These are phyloP conservation scores for Xylaria nigripes DNA, from an alignment of 495 filamentous ascomycete species.

Conservation along the genomic window DNA sequence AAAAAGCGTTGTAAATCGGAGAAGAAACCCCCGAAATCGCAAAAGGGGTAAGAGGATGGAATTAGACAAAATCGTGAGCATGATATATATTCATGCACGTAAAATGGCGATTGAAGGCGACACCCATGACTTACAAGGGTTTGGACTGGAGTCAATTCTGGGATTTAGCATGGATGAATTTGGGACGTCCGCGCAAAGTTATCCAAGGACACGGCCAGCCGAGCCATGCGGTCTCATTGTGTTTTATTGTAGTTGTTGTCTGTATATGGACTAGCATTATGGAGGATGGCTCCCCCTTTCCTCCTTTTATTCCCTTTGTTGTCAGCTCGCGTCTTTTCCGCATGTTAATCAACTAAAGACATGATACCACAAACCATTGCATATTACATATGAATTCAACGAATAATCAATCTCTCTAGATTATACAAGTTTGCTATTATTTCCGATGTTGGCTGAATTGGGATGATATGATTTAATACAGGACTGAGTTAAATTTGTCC, in stretches of 20 bases:
- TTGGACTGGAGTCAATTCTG: background rate
- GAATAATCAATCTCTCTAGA: background rate
- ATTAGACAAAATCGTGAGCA: background rate
- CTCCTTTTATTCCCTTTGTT: conserved; percentile 2
- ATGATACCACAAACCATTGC: conserved; percentile 8
- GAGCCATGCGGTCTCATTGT: background rate
- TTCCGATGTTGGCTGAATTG: background rate
- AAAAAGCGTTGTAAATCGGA: background rate
- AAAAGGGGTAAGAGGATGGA: background rate
- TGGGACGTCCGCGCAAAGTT: background rate
- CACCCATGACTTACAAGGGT: background rate
- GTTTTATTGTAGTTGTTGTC: background rate
- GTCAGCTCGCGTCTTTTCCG: background rate
- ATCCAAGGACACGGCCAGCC: background rate
- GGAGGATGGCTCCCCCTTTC: background rate
- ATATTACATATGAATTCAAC: conserved; percentile 12
- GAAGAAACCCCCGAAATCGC: background rate
- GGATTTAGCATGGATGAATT: conserved; percentile 5
- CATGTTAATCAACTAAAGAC: conserved; percentile 14
- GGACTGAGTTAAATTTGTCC: no score
- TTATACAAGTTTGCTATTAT: background rate
- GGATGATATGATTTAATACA: background rate
- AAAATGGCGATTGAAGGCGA: background rate
- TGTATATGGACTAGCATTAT: background rate
- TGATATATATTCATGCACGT: conserved; percentile 7